Percentiles rank a stretch among this genome's conserved stretches.
These are phyloP conservation scores for Saxispiralis lemnorum DNA, from an alignment of 495 filamentous ascomycete species.

Conservation along the genomic window DNA sequence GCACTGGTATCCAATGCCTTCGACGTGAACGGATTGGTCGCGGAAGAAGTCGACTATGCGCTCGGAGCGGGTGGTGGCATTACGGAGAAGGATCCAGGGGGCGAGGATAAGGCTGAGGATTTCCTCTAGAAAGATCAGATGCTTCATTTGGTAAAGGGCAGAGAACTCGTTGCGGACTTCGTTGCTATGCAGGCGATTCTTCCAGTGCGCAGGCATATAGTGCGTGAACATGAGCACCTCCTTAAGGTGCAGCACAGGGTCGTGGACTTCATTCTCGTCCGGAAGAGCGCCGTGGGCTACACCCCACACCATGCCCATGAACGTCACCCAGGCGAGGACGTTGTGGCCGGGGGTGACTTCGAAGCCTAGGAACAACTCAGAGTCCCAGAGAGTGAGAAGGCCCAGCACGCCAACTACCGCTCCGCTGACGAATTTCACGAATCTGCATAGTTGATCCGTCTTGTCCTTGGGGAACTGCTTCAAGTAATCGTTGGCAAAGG, in stretches of 20 bases:
- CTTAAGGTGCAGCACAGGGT: constrained; percentile 72
- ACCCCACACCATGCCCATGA: constrained; percentile 51
- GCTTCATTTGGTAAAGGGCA: constrained; percentile 67
- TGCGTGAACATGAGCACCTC: constrained; percentile 85
- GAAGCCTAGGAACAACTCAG: constrained; percentile 78
- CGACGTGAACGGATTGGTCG: constrained; percentile 91
- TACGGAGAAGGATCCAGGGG: constrained; percentile 74
- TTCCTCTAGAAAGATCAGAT: constrained; percentile 82
- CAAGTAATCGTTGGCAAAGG: constrained; percentile 77
- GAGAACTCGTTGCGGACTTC: constrained; percentile 76
- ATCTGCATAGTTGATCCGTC: constrained; percentile 60
- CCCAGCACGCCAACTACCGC: constrained; percentile 70
- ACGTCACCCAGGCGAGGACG: constrained; percentile 58
- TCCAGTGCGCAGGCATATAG: constrained; percentile 76
- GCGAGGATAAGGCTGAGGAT: constrained; percentile 81
- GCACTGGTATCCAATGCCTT: constrained; percentile 88
- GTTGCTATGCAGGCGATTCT: constrained; percentile 70
- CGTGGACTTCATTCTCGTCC: constrained; percentile 76
- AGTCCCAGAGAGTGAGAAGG: constrained; percentile 63
- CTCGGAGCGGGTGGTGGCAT: constrained; percentile 75
- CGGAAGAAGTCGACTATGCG: constrained; percentile 93
- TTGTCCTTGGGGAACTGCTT: constrained; percentile 96
- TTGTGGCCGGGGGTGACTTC: constrained; percentile 75
- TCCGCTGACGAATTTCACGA: constrained; percentile 72
- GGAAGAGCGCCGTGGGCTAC: constrained; percentile 61